Evolutionary conservation across 2,329 filamentous ascomycete genomes (phyloP), one percentile per base, ranked within the genome.

Genomic region (Lojkania enalia): DNA sequence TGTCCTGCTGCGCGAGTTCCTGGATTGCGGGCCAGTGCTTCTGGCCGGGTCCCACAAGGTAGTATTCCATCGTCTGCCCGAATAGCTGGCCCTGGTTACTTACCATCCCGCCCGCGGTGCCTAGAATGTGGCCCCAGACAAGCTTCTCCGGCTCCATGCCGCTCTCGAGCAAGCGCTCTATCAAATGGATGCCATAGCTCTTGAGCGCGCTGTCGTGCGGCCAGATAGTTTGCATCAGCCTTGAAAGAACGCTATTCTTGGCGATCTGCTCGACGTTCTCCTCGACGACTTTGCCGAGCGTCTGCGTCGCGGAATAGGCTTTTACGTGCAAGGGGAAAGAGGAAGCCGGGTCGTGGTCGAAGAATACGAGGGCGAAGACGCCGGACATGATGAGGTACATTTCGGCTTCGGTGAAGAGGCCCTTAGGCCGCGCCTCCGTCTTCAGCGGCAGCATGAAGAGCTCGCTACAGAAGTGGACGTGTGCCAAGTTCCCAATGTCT

Each of bases 11-110:
- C 1, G 79, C 76, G 11, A 82, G 67, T 1, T 64, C 58, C 27
- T 77, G 72, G 30, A 82, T 77, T 7, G 72, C 69, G 2, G 72
- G 62, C 54, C 78, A 72, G 60, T 81, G 72, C 25, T 70, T 53
- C n/a, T 54, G 51, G 23, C 77, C 78, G 15, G 74, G 72, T 23
- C 76, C 74, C 2, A 58, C 47, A 35, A 83, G 70, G 61, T 80
- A 82, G 58, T 76, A 80, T 55, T 83, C 81, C 37, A 84, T 60
- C 19, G 74, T 78, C 51, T 83, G 80, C 0, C 71, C 76, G 54
- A 83, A 81, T 16, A 82, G 73, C 46, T 82, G 78, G 5, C 76
- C 78, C 55, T 83, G 80, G 44, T 80, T 82, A 2, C 76, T 71
- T 3, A 81, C 77, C 61, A 69, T 67, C 27, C 77, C 77, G 19